These are phyloP conservation scores for apple (Malus domestica) DNA, from an alignment of 306 rosid species.

Conservation along the genomic window ASM211411v1 NC_041790.1:9219501-9220000, in stretches of 20 bases:
- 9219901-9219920: neutral
- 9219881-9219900: neutral
- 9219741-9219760: neutral
- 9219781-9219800: neutral
- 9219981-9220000: no score
- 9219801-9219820: neutral
- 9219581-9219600: fast-evolving
- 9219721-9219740: neutral
- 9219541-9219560: no score
- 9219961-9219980: no score
- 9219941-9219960: no score
- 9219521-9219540: neutral
- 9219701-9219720: neutral
- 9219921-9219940: neutral
- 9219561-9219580: no score
- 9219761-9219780: neutral
- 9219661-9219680: fast-evolving
- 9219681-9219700: no score
- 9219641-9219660: no score
- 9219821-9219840: neutral
- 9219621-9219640: no score
- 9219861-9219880: neutral
- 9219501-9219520: neutral
- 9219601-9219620: no score
- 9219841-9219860: neutral